Conservation (phyloP, 139 green algal genomes). For the Monoraphidium neglectum region DNA sequence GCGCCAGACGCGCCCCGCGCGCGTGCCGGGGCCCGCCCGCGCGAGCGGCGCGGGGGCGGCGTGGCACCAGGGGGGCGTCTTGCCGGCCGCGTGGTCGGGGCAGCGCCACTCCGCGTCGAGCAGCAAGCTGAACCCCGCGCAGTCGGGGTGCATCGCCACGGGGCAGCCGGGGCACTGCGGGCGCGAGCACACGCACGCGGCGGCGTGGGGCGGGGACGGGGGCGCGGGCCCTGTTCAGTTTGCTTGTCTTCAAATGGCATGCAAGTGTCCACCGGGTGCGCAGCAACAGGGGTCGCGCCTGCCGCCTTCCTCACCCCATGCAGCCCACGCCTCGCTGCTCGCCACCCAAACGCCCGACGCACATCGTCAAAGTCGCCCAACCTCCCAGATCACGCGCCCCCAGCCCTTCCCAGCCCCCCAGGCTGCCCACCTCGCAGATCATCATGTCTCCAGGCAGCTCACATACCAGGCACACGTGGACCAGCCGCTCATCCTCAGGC, state of each 20-base stretch:
- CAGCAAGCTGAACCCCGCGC: slow-evolving; percentile 13
- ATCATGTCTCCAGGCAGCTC: too few relatives aligned
- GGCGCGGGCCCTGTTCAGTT: background rate
- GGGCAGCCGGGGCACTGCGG: slow-evolving; percentile 17
- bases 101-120: slow-evolving; percentile 12
- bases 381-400: too few relatives aligned
- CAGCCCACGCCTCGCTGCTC: too few relatives aligned
- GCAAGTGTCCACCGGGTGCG: background rate
- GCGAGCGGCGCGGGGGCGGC: too few relatives aligned
- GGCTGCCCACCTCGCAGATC: too few relatives aligned
- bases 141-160: slow-evolving; percentile 20
- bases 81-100: slow-evolving; percentile 10
- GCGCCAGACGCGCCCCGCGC: too few relatives aligned
- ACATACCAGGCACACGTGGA: slow-evolving; percentile 16
- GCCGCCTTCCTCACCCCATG: background rate
- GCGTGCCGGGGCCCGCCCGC: too few relatives aligned
- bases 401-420: too few relatives aligned
- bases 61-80: background rate
- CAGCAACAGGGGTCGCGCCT: background rate
- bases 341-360: too few relatives aligned
- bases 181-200: background rate
- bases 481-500: background rate
- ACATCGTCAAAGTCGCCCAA: background rate
- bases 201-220: background rate
- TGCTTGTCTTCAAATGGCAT: background rate